Conservation (phyloP, 306 rosid genomes). For the Hylodesmum podocarpum region DNA sequence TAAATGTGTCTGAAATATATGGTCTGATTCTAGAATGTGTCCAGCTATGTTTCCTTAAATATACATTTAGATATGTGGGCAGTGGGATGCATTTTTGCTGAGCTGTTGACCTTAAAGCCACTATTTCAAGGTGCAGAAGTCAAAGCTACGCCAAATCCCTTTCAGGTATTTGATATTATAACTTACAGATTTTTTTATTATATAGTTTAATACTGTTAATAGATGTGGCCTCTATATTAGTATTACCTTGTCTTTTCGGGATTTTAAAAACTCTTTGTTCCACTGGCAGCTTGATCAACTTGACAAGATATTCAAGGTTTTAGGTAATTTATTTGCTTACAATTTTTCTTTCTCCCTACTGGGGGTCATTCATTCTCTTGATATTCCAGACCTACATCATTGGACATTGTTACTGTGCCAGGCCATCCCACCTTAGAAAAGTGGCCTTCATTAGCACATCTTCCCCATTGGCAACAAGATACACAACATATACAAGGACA, state of each 20-base stretch:
- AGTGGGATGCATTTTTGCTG: constrained; percentile 99
- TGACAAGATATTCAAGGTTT: constrained; percentile 96
- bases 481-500: constrained; percentile 73
- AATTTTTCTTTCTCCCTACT: constrained; percentile 29
- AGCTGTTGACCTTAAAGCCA: constrained; percentile 96
- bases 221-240: constrained; percentile 7
- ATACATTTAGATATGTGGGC: constrained; percentile 91
- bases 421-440: constrained; percentile 95
- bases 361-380: constrained; percentile 35
- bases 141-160: constrained; percentile 81
- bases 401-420: constrained; percentile 48
- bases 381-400: constrained; percentile 33
- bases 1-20: not conserved
- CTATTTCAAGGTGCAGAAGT: constrained; percentile 97
- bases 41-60: constrained; percentile 38
- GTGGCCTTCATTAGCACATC: constrained; percentile 93
- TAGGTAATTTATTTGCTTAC: constrained; percentile 61
- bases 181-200: constrained; percentile 14
- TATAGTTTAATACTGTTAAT: not conserved
- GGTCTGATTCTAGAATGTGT: constrained; percentile 7
- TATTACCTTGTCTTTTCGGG: constrained; percentile 13
- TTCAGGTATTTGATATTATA: constrained; percentile 61
- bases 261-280: constrained; percentile 25
- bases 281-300: constrained; percentile 93
- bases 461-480: constrained; percentile 94